A percentile compares a stretch with the other conserved stretches of the same genome.
Evolutionary conservation across 2,329 filamentous ascomycete genomes (phyloP).

Genomic region (Harringtonia lauricola): DNA sequence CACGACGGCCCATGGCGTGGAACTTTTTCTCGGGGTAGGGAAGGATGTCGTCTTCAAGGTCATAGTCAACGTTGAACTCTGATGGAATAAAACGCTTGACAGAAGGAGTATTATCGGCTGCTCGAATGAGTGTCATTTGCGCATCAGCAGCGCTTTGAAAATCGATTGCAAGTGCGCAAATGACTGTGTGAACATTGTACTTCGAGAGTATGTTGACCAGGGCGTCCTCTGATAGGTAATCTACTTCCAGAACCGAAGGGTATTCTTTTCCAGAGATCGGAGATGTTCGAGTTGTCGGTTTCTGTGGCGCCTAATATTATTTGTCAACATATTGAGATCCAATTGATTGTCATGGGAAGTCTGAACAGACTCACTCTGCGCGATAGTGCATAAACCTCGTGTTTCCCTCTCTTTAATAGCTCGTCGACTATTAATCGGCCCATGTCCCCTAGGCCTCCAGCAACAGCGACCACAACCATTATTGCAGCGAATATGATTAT

Average conservation of each 20-base stretch:
- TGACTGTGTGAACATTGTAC: constrained; percentile 12
- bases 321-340: not conserved
- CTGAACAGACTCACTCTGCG: not conserved
- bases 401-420: not conserved
- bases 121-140: constrained; percentile 22
- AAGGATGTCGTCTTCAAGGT: constrained; percentile 19
- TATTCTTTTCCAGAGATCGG: not conserved
- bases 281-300: too few relatives aligned
- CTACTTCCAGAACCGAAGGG: not conserved
- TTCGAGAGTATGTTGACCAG: not conserved
- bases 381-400: not conserved
- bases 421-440: not conserved
- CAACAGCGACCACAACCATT: not conserved
- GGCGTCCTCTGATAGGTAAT: not conserved
- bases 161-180: constrained; percentile 22
- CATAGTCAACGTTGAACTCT: constrained; percentile 26
- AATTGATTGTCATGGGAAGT: too few relatives aligned
- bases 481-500: not conserved
- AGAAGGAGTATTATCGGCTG: constrained; percentile 16
- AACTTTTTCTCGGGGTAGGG: constrained; percentile 22
- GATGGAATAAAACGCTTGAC: constrained; percentile 25
- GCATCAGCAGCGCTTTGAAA: constrained; percentile 18
- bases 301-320: not conserved
- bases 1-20: constrained; percentile 16
- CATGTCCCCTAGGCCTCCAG: not conserved